Evolutionary conservation across 1,284 basidiomycete genomes (phyloP).

Genomic region (Cutaneotrichosporon sp.): DNA sequence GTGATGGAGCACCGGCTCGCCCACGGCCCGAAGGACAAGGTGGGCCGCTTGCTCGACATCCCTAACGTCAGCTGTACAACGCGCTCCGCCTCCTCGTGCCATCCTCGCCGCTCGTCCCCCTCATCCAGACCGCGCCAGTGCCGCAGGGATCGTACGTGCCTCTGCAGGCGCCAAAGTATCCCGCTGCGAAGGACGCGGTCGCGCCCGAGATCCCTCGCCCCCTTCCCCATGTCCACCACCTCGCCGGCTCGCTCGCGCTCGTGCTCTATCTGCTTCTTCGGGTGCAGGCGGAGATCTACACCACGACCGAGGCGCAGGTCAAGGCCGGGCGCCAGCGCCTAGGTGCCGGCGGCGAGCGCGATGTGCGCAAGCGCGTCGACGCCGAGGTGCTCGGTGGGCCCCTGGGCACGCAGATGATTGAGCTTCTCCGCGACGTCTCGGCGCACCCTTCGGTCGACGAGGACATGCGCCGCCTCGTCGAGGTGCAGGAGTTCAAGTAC

Average conservation of each 20-base stretch:
- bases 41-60: constrained; percentile 37
- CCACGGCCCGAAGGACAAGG: constrained; percentile 65
- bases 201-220: constrained; percentile 47
- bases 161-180: constrained; percentile 58
- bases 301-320: constrained; percentile 61
- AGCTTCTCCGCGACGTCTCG: constrained; percentile 40
- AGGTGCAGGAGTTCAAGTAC: constrained; percentile 46
- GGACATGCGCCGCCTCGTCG: constrained; percentile 39
- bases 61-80: constrained; percentile 61
- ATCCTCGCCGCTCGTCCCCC: constrained; percentile 66
- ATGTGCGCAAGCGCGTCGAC: constrained; percentile 63
- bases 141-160: constrained; percentile 43
- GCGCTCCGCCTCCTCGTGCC: constrained; percentile 73
- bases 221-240: constrained; percentile 53
- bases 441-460: constrained; percentile 43
- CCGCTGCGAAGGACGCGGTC: constrained; percentile 65
- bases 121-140: constrained; percentile 70
- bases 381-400: constrained; percentile 50
- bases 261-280: constrained; percentile 53
- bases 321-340: constrained; percentile 74
- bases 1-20: constrained; percentile 66
- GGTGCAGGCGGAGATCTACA: constrained; percentile 68
- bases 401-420: constrained; percentile 40
- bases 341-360: constrained; percentile 65
- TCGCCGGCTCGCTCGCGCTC: constrained; percentile 55